Percentiles rank a stretch among this genome's conserved stretches.
Evolutionary conservation across 1,284 basidiomycete genomes (phyloP).

Genomic region (Cryptococcus maquisensis): DNA sequence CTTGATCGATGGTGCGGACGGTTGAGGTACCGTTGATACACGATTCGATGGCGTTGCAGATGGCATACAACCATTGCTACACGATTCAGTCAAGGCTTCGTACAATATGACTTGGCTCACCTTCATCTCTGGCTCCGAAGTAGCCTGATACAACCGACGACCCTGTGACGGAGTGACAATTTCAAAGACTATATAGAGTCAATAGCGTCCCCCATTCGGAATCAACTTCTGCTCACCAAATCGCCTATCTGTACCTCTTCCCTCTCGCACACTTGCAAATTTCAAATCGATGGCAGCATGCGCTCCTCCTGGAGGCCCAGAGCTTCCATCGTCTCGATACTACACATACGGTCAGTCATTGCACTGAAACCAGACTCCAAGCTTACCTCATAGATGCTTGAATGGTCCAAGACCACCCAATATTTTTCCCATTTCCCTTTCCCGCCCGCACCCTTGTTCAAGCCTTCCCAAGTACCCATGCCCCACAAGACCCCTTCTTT

Average conservation of each 20-base stretch:
- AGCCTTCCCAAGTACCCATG: conserved; percentile 44
- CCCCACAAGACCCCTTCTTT: conserved; percentile 49
- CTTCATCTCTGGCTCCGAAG: conserved; percentile 50
- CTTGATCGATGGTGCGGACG: conserved; percentile 37
- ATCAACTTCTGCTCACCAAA: conserved; percentile 30
- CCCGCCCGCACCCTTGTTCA: conserved; percentile 29
- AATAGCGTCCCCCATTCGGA: neutral
- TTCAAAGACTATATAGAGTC: conserved; percentile 47
- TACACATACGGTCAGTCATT: conserved; percentile 5
- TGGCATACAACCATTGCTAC: conserved; percentile 52
- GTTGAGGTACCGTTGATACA: conserved; percentile 53
- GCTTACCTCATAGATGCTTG: conserved; percentile 46
- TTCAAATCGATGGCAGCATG: conserved; percentile 47
- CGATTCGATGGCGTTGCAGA: conserved; percentile 54
- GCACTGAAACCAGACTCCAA: neutral
- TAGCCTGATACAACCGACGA: conserved; percentile 53
- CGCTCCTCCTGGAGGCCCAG: conserved; percentile 31
- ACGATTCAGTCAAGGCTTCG: conserved; percentile 1
- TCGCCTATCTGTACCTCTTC: conserved; percentile 45
- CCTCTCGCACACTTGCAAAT: conserved; percentile 48
- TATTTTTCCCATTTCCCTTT: conserved; percentile 47
- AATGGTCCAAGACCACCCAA: conserved; percentile 48
- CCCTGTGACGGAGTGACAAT: conserved; percentile 52
- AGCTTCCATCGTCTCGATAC: conserved; percentile 40
- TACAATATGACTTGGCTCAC: conserved; percentile 14